A percentile compares a stretch with the other conserved stretches of the same genome.
Evolutionary conservation across 2,329 filamentous ascomycete species (phyloP).

Genomic region (Chrysosporium keratinophilum): DNA sequence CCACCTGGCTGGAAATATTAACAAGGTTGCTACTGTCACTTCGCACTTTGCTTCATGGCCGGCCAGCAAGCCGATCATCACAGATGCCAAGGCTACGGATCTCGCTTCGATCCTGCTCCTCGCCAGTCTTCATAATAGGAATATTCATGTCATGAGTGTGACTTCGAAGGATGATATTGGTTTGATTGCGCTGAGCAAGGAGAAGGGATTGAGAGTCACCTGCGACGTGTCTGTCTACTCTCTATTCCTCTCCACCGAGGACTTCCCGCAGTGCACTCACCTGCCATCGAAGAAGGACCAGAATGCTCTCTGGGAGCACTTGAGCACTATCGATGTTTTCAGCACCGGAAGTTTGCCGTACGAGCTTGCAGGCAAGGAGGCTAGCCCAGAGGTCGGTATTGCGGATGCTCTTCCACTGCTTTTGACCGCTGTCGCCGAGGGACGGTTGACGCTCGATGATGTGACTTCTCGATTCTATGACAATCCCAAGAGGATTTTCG

Average conservation of each 20-base stretch:
- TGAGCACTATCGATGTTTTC: constrained; percentile 66
- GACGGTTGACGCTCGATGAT: constrained; percentile 62
- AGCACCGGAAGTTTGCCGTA: constrained; percentile 69
- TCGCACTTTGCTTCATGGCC: constrained; percentile 72
- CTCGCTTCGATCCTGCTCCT: constrained; percentile 69
- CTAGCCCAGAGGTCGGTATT: constrained; percentile 56
- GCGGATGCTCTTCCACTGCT: constrained; percentile 63
- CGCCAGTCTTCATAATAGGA: constrained; percentile 65
- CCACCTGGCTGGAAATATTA: constrained; percentile 69
- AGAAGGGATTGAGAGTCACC: constrained; percentile 70
- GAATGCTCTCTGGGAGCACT: constrained; percentile 61
- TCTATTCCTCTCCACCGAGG: constrained; percentile 61
- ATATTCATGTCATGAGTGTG: constrained; percentile 69
- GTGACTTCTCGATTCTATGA: constrained; percentile 61
- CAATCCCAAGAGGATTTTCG: constrained; percentile 71
- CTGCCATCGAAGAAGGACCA: constrained; percentile 61
- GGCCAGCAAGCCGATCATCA: constrained; percentile 66
- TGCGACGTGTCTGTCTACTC: constrained; percentile 75
- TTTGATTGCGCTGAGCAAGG: constrained; percentile 65
- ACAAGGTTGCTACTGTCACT: constrained; percentile 68
- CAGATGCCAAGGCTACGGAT: constrained; percentile 69
- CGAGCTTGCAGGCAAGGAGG: constrained; percentile 54
- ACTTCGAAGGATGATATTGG: constrained; percentile 72
- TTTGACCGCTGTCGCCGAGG: constrained; percentile 64
- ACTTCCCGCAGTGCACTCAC: constrained; percentile 57